Conservation (phyloP, 1,284 basidiomycete genomes). For the Tilletia walkeri region DNA sequence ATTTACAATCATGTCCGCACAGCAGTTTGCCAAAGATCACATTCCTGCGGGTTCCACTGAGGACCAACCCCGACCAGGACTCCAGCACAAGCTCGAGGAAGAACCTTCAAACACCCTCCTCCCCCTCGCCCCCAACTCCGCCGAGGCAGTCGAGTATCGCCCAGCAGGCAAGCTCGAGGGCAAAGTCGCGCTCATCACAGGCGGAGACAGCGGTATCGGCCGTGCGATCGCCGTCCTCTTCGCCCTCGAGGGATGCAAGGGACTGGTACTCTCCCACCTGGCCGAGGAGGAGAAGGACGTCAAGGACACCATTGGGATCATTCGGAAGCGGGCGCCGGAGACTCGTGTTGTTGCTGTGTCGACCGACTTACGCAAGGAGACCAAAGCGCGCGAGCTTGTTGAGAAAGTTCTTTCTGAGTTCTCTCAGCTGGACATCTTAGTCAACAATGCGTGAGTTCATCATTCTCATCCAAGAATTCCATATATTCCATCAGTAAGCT, state of each 20-base stretch:
- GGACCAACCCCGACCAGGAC: background rate
- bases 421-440: slow-evolving; percentile 46
- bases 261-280: slow-evolving; percentile 67
- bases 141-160: slow-evolving; percentile 57
- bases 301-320: slow-evolving; percentile 25
- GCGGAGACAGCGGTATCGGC: slow-evolving; percentile 66
- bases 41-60: background rate
- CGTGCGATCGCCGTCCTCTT: slow-evolving; percentile 65
- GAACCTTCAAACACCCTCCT: slow-evolving; percentile 1
- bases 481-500: too few relatives aligned
- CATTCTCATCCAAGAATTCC: too few relatives aligned
- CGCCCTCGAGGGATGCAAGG: slow-evolving; percentile 66
- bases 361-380: slow-evolving; percentile 53
- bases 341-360: slow-evolving; percentile 61
- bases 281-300: slow-evolving; percentile 65
- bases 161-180: slow-evolving; percentile 62
- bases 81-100: slow-evolving; percentile 10
- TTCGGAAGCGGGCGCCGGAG: slow-evolving; percentile 31
- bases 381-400: slow-evolving; percentile 59
- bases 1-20: slow-evolving; percentile 6
- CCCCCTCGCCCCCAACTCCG: slow-evolving; percentile 5
- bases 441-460: slow-evolving; percentile 63
- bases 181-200: slow-evolving; percentile 66
- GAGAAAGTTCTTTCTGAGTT: slow-evolving; percentile 61
- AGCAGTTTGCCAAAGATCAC: slow-evolving; percentile 7